Evolutionary conservation across 2,329 filamentous ascomycete genomes (phyloP).

Genomic region (Alternaria ventricosa): DNA sequence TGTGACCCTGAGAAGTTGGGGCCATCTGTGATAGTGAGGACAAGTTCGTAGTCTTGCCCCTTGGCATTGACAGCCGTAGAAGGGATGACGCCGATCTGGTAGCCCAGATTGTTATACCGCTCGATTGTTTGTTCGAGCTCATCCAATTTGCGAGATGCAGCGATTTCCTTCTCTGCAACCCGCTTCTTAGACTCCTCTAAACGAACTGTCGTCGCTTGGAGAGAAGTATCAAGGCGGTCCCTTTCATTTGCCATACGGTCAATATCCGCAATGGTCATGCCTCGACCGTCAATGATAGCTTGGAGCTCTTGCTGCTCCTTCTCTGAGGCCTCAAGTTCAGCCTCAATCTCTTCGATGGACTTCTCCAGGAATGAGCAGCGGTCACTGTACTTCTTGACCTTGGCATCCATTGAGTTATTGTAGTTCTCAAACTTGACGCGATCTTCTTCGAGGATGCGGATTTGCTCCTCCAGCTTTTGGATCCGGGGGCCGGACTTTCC

Average conservation of each 20-base stretch:
- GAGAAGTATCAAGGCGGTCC: constrained; percentile 87
- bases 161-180: constrained; percentile 84
- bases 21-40: constrained; percentile 78
- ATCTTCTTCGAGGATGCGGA: constrained; percentile 93
- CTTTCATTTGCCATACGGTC: constrained; percentile 98
- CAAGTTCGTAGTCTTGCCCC: constrained; percentile 82
- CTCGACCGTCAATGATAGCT: constrained; percentile 86
- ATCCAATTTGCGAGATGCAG: constrained; percentile 84
- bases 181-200: constrained; percentile 86
- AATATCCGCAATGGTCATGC: constrained; percentile 97
- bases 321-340: constrained; percentile 81
- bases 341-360: constrained; percentile 82
- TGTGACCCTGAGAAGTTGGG: constrained; percentile 72
- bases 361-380: constrained; percentile 83
- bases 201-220: constrained; percentile 76
- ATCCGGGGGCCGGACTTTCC: constrained; percentile 86
- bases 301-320: constrained; percentile 82
- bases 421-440: constrained; percentile 95
- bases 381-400: constrained; percentile 86
- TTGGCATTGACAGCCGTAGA: constrained; percentile 83
- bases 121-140: constrained; percentile 91
- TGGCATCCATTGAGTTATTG: constrained; percentile 81
- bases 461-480: constrained; percentile 83
- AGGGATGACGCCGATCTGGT: constrained; percentile 91
- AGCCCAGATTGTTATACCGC: constrained; percentile 90